Evolutionary conservation across 1,284 basidiomycete species (phyloP).

Genomic region (Thecaphora frezii): DNA sequence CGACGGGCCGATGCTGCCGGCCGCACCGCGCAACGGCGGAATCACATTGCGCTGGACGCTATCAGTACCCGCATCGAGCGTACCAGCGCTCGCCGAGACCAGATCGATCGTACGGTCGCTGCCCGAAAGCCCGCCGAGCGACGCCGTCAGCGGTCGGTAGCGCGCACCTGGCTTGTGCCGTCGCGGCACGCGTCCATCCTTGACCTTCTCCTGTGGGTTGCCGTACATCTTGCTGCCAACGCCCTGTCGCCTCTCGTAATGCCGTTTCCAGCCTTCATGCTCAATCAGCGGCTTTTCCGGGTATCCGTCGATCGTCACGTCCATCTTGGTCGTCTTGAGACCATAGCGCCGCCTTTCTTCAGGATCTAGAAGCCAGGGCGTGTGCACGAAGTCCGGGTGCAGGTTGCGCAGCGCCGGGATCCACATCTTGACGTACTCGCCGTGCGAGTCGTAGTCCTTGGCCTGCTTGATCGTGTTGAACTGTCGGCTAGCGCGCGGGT

Average conservation of each 20-base stretch:
- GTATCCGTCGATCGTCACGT: conserved; percentile 46
- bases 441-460: conserved; percentile 64
- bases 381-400: conserved; percentile 54
- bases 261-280: conserved; percentile 46
- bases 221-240: conserved; percentile 51
- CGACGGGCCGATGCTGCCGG: conserved; percentile 23
- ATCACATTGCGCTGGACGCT: conserved; percentile 20
- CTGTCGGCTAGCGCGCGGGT: conserved; percentile 64
- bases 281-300: conserved; percentile 44
- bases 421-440: conserved; percentile 64
- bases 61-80: conserved; percentile 4
- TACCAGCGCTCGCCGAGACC: conserved; percentile 25
- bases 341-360: conserved; percentile 45
- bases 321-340: conserved; percentile 46
- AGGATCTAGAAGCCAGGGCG: conserved; percentile 38
- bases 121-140: conserved; percentile 24
- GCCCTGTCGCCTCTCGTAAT: conserved; percentile 49
- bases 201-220: conserved; percentile 53
- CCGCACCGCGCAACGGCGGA: conserved; percentile 21
- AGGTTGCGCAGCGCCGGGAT: conserved; percentile 62
- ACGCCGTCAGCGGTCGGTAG: conserved; percentile 17
- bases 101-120: conserved; percentile 13
- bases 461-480: conserved; percentile 67
- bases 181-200: conserved; percentile 42
- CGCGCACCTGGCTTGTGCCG: conserved; percentile 24